Evolutionary conservation across 306 rosid species (phyloP), one percentile per base, ranked within the genome.

Genomic region (Sophora flavescens): DNA sequence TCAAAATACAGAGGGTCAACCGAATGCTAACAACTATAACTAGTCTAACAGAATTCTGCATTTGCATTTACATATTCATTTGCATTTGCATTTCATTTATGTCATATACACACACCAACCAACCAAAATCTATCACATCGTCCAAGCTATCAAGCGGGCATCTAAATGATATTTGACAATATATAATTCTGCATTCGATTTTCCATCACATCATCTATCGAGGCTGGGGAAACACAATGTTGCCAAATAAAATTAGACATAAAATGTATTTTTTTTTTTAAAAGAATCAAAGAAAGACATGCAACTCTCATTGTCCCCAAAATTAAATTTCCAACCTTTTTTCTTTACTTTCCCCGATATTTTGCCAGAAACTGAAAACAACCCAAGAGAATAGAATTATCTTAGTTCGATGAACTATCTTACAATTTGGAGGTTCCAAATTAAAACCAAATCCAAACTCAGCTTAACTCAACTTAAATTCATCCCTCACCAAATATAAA

Each of bases 141-240:
- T 10, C 79, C 60, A 63, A 52, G 66, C 70, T 67, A 80, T 70
- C 30, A 78, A 28, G 61, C 12, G 28, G 35, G 58, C 45, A 68
- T 38, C 73, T 32, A 15, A n/a, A 41, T 36, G 6, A 11, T 35
- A 77, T 51, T 63, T 63, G 62, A 16, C 11, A 73, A 44, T 54
- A 76, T 33, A 42, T 1, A 72, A 47, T 51, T 36, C 30, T 12
- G 48, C 58, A 22, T 47, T 57, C 32, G 56, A 79, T 75, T 66
- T 63, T 12, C 51, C 72, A 56, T 50, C 30, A 39, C 36, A 32
- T 36, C 38, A 51, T 53, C 39, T 18, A 41, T 41, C 45, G 2
- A 8, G 45, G 10, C 45, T 41, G 6, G 12, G 30, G 32, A 30
- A 30, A 8, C 45, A 41, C 12, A 9, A 39, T 3, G 17, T 15